phyloP scores from a whole-genome alignment of 2,329 filamentous ascomycete genomes.

The Cercospora canescens region DNA sequence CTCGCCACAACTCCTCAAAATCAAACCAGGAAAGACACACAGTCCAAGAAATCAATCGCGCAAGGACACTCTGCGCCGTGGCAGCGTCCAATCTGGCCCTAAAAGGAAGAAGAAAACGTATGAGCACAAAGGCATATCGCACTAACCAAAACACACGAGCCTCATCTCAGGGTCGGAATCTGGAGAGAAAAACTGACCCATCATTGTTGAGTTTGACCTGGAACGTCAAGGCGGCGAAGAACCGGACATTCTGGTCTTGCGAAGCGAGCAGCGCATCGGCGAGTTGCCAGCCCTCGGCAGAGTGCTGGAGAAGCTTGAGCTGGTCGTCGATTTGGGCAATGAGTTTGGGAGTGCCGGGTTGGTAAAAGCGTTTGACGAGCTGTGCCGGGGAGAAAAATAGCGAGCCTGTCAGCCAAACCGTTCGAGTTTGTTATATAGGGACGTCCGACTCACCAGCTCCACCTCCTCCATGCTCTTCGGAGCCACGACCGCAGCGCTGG shows the following conservation, averaged over 20 bases:
- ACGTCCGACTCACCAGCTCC: slow-evolving; percentile 23
- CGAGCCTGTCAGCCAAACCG: no score
- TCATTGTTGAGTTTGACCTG: slow-evolving; percentile 82
- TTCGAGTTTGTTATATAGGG: no score
- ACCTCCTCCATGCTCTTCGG: slow-evolving; percentile 24
- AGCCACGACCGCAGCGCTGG: slow-evolving; percentile 12
- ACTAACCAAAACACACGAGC: slow-evolving; percentile 16
- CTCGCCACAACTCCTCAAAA: not conserved
- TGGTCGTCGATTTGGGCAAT: slow-evolving; percentile 65
- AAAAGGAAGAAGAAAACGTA: slow-evolving; percentile 9
- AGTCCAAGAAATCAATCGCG: slow-evolving; percentile 64
- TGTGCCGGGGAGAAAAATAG: not conserved
- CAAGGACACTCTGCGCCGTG: slow-evolving; percentile 60
- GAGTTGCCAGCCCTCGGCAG: slow-evolving; percentile 80
- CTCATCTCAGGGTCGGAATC: slow-evolving; percentile 32
- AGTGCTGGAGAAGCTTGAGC: slow-evolving; percentile 76
- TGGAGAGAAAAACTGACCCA: slow-evolving; percentile 31
- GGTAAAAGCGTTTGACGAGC: slow-evolving; percentile 54
- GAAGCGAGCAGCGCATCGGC: slow-evolving; percentile 73
- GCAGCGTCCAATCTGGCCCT: slow-evolving; percentile 53
- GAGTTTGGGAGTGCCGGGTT: slow-evolving; percentile 46
- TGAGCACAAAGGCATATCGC: slow-evolving; percentile 24
- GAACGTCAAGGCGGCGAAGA: slow-evolving; percentile 90
- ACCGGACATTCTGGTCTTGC: slow-evolving; percentile 73
- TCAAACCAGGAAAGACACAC: slow-evolving; percentile 34